These are phyloP conservation scores for Clarireedia monteithiana DNA, from an alignment of 2,329 filamentous ascomycete genomes.

Conservation along the genomic window DNA sequence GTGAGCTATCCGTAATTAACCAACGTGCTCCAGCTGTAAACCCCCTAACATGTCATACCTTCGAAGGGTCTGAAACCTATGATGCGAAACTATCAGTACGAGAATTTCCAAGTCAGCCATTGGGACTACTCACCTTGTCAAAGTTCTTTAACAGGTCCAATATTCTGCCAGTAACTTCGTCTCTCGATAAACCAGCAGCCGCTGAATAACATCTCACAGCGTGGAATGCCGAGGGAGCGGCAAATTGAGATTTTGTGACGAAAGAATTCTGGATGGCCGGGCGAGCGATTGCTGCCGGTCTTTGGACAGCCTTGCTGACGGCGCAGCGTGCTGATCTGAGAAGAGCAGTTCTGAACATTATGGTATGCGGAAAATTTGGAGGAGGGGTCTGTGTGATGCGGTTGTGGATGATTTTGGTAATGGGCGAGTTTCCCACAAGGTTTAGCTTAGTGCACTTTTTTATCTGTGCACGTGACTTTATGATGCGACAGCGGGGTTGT, in stretches of 20 bases:
- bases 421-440: conserved; percentile 5
- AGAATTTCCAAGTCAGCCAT: neutral
- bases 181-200: conserved; percentile 66
- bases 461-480: neutral
- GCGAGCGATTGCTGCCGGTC: conserved; percentile 47
- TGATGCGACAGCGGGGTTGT: neutral
- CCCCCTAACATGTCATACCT: conserved; percentile 39
- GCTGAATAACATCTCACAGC: conserved; percentile 82
- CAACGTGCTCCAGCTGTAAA: conserved; percentile 13
- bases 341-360: conserved; percentile 85
- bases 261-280: conserved; percentile 51
- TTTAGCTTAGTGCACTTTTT: conserved; percentile 14
- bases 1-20: conserved; percentile 56
- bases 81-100: conserved; percentile 19
- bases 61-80: conserved; percentile 59
- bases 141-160: conserved; percentile 90
- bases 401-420: conserved; percentile 1
- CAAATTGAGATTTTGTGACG: conserved; percentile 54
- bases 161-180: conserved; percentile 87
- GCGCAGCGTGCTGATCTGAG: conserved; percentile 62
- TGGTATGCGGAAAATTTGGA: conserved; percentile 30
- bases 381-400: conserved; percentile 7
- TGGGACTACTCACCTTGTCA: conserved; percentile 67
- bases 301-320: conserved; percentile 42
- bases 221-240: conserved; percentile 58